Base-by-base conservation (phyloP, 176 grass and related monocot genomes). In the Oryza brachyantha region DNA sequence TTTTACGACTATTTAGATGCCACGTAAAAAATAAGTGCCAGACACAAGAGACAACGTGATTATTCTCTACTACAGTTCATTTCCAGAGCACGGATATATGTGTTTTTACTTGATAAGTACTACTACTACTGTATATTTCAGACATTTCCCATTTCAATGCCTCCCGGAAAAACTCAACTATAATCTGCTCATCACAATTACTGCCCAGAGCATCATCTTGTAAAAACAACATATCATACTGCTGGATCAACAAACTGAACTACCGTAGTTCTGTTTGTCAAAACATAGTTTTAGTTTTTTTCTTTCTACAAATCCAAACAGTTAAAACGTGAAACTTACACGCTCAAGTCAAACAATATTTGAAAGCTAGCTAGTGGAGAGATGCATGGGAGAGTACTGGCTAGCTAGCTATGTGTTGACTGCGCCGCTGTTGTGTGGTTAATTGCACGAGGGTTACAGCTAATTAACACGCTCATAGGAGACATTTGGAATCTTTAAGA, bases 401-500 rank as follows among this genome's bases (percentile, higher is more conserved):
- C 17, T 21, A 52, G 48, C 17, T 52, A 52, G 48, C 48, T 19
- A 48, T 24, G 10, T 36, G 29, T 81, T 61, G 63, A 75, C 38
- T 3, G 2, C 0, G 38, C 0, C 7, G 8, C 45, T 67, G 16
- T 17, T 32, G 3, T 32, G 3, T 8, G 16, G 64, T 76, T 82
- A 58, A 35, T 50, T 52, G 36, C 48, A 37, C 70, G 52, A 6
- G 10, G 11, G 17, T 76, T 76, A 14, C 76, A 79, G 59, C 76
- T 72, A 65, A 52, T 54, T 52, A 29, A n/a, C 17, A 75, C 6
- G 29, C 5, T 79, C 16, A 14, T 5, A 32, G 26, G 79, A 41
- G 58, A 65, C 64, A 87, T 10, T 72, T 5, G 85, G 85, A 82
- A 87, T 87, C 79, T 82, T 1, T 9, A 71, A 71, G 57, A 72